Evolutionary conservation across 2,329 filamentous ascomycete species (phyloP).

Genomic region (Microdochium trichocladiopsis): DNA sequence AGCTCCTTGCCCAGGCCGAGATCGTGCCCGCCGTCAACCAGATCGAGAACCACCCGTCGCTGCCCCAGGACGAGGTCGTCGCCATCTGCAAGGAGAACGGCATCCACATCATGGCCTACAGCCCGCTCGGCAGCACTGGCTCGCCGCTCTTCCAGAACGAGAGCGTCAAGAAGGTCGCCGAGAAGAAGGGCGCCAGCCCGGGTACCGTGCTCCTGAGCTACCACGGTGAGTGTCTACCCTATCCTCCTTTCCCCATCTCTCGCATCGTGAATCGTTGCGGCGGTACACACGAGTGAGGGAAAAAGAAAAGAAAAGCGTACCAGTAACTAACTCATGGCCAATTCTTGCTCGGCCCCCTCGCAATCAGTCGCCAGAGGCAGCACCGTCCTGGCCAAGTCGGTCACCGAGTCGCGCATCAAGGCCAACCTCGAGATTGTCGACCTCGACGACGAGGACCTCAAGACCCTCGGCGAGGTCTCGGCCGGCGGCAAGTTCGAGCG

Average conservation of each 20-base stretch:
- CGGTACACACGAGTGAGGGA: no score
- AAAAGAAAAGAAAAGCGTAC: slow-evolving; percentile 1
- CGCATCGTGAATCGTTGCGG: no score
- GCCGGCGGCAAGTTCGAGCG: slow-evolving; percentile 46
- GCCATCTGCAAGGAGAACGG: slow-evolving; percentile 60
- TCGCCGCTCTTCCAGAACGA: slow-evolving; percentile 58
- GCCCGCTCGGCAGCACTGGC: slow-evolving; percentile 56
- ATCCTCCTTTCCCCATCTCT: background rate
- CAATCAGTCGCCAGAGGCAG: slow-evolving; percentile 56
- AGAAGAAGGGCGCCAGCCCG: slow-evolving; percentile 55
- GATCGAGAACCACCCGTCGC: slow-evolving; percentile 66
- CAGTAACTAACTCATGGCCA: background rate
- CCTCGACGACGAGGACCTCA: slow-evolving; percentile 56
- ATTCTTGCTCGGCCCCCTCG: no score
- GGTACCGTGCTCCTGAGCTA: slow-evolving; percentile 63
- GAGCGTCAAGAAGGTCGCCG: slow-evolving; percentile 55
- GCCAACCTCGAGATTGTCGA: slow-evolving; percentile 62
- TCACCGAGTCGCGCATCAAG: slow-evolving; percentile 60
- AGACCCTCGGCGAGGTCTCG: slow-evolving; percentile 48
- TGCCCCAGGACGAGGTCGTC: slow-evolving; percentile 66
- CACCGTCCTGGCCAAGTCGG: slow-evolving; percentile 69
- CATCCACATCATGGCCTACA: slow-evolving; percentile 69
- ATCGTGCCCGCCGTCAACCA: slow-evolving; percentile 63
- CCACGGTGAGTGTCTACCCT: slow-evolving; percentile 45
- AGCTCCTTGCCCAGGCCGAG: slow-evolving; percentile 40